Percentiles rank a stretch among this genome's conserved stretches.
Conservation (phyloP, 2,329 filamentous ascomycete genomes). For the Cladophialophora psammophila region DNA sequence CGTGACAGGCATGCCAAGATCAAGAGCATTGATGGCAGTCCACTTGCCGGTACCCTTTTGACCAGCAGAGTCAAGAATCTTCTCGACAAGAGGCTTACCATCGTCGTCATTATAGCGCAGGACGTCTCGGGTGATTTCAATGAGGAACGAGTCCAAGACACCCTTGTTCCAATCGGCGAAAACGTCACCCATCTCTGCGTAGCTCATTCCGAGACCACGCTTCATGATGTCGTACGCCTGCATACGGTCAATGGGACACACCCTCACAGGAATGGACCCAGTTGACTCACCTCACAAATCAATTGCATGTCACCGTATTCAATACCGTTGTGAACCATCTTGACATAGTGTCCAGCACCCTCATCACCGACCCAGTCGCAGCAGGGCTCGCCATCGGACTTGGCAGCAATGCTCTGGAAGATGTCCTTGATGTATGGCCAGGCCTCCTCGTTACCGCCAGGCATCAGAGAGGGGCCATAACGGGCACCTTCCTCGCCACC, state of each 20-base stretch:
- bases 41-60: slow-evolving; percentile 99
- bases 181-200: slow-evolving; percentile 96
- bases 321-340: slow-evolving; percentile 99
- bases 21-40: slow-evolving; percentile 98
- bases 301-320: slow-evolving; percentile 99
- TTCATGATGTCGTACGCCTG: slow-evolving; percentile 99
- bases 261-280: not conserved
- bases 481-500: slow-evolving; percentile 99
- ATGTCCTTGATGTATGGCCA: slow-evolving; percentile 99
- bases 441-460: slow-evolving; percentile 96
- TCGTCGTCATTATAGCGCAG: slow-evolving; percentile 98
- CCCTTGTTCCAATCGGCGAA: slow-evolving; percentile 98
- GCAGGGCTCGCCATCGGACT: slow-evolving; percentile 96
- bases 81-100: slow-evolving; percentile 88
- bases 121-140: slow-evolving; percentile 98
- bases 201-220: slow-evolving; percentile 85
- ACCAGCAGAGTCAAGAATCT: slow-evolving; percentile 97
- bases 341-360: slow-evolving; percentile 99
- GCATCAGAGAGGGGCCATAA: slow-evolving; percentile 97
- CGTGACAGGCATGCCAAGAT: slow-evolving; percentile 98
- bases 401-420: slow-evolving; percentile 96
- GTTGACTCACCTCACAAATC: slow-evolving; percentile 90
- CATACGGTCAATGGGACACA: slow-evolving; percentile 1
- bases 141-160: slow-evolving; percentile 97
- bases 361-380: slow-evolving; percentile 99